Evolutionary conservation across 257 asterid genomes (phyloP).

Genomic region (Orobanche coerulescens): DNA sequence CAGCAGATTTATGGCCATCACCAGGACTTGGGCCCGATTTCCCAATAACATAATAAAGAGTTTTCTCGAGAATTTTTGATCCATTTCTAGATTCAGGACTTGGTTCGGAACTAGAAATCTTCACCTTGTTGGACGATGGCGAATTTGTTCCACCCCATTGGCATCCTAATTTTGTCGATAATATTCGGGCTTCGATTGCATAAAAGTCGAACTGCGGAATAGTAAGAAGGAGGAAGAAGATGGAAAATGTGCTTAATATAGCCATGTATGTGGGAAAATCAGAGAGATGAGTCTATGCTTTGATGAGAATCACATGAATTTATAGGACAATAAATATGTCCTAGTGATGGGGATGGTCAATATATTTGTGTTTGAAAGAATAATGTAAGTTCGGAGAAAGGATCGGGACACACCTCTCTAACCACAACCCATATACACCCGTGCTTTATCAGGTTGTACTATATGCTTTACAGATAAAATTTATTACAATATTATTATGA

Average conservation of each 20-base stretch:
- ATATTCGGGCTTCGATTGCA: slow-evolving; percentile 12
- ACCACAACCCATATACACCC: too few species aligned
- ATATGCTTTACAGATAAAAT: too few species aligned
- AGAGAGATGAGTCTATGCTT: not conserved
- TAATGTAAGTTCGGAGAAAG: too few species aligned
- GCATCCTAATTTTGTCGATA: not conserved
- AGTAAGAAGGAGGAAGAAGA: slow-evolving; percentile 12
- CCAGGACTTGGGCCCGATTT: slow-evolving; percentile 46
- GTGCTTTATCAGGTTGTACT: too few species aligned
- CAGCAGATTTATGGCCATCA: slow-evolving; percentile 24
- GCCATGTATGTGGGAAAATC: slow-evolving; percentile 7
- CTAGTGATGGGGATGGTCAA: slow-evolving; percentile 15
- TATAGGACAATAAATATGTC: slow-evolving; percentile 22
- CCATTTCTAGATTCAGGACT: slow-evolving; percentile 12
- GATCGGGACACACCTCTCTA: too few species aligned
- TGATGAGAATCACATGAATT: slow-evolving; percentile 19
- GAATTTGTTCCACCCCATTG: not conserved
- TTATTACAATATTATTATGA: too few species aligned
- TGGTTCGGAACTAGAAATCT: slow-evolving; percentile 20
- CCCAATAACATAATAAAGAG: not conserved
- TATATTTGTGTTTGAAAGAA: too few species aligned
- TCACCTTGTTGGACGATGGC: not conserved
- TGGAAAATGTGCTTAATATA: slow-evolving; percentile 9
- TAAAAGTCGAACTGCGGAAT: not conserved
- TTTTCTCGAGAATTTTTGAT: not conserved